Evolutionary conservation across 2,329 filamentous ascomycete genomes (phyloP), one percentile per base, ranked within the genome.

Genomic region (Talaromyces amestolkiae): DNA sequence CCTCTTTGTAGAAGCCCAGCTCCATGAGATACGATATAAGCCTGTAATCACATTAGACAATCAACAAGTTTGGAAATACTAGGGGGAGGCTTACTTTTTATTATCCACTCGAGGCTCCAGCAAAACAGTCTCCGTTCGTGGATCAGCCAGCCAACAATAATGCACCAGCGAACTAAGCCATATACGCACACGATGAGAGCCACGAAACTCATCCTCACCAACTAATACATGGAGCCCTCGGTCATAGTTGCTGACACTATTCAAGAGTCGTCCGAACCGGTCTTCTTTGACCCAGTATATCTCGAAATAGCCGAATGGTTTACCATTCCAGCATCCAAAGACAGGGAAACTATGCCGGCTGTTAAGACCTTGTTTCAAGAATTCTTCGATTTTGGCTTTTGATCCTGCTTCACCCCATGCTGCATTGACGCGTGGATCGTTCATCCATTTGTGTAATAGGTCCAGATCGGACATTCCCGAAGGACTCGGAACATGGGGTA

Each of bases 201-300:
- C 94, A 61, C 94, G 84, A 64, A 93, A 96, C 81, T 95, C 96
- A 72, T 97, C 89, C 79, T 98, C 95, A 1, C 95, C 95, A 3
- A 99, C 86, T 45, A 99, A 81, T 13, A 95, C 87, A 73, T 99
- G 95, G 19, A 98, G 80, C 0, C 95, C 95, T 7, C 95, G 84
- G 72, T 98, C 94, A 78, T 90, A 98, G 72, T 97, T 91, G 8
- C 85, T 86, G 0, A 88, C 87, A 3, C 86, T 84, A 24, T 84
- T 84, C 3, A 96, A 78, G 69, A 92, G 84, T 58, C 84, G 85
- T 0, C 91, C 92, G 0, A 99, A 76, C 0, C 83, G 80, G 73
- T 98, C 95, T 75, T 99, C 95, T 73, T 96, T 97, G 3, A 95
- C 92, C 94, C 95, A 99, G 80, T 99, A 99, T 39, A 99, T 85